phyloP scores from a whole-genome alignment of 2,329 filamentous ascomycete species.

The Geoglossum cookeanum region DNA sequence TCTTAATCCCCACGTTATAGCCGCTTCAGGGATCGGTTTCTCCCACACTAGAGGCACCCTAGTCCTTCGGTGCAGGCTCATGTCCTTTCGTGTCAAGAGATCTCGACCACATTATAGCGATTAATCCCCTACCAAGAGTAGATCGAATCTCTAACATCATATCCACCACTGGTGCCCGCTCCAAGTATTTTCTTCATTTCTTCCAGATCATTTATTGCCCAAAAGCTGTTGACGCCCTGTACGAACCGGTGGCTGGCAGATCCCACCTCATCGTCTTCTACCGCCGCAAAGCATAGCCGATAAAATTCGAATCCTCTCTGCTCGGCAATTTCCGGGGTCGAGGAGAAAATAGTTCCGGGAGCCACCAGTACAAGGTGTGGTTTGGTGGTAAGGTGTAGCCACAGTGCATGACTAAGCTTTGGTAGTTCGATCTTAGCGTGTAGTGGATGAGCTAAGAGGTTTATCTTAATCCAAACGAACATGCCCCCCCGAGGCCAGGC shows the following conservation, averaged over 20 bases:
- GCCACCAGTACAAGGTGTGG: slow-evolving; percentile 51
- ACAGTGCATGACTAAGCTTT: slow-evolving; percentile 43
- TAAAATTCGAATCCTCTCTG: slow-evolving; percentile 51
- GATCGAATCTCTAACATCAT: too few relatives aligned
- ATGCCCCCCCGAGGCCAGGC: slow-evolving; percentile 71
- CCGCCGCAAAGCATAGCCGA: slow-evolving; percentile 70
- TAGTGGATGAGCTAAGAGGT: slow-evolving; percentile 56
- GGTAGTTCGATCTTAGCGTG: slow-evolving; percentile 27
- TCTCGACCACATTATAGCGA: too few relatives aligned
- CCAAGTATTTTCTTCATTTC: background rate
- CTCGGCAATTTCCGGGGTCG: slow-evolving; percentile 38
- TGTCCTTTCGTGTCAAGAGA: too few relatives aligned
- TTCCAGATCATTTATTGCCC: slow-evolving; percentile 23
- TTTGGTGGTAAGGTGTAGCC: slow-evolving; percentile 49
- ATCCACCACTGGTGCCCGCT: background rate
- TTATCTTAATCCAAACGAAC: slow-evolving; percentile 70
- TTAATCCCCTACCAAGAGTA: too few relatives aligned
- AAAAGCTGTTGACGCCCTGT: slow-evolving; percentile 54
- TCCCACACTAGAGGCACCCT: too few relatives aligned
- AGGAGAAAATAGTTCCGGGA: slow-evolving; percentile 56
- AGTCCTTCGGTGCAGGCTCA: too few relatives aligned
- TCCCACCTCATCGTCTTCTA: slow-evolving; percentile 50
- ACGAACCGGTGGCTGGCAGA: slow-evolving; percentile 43
- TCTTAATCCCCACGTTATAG: too few relatives aligned
- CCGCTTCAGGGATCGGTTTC: too few relatives aligned